A percentile compares a stretch with the other conserved stretches of the same genome.
phyloP scores from a whole-genome alignment of 2,329 filamentous ascomycete genomes.

The Exophiala viscosa region DNA sequence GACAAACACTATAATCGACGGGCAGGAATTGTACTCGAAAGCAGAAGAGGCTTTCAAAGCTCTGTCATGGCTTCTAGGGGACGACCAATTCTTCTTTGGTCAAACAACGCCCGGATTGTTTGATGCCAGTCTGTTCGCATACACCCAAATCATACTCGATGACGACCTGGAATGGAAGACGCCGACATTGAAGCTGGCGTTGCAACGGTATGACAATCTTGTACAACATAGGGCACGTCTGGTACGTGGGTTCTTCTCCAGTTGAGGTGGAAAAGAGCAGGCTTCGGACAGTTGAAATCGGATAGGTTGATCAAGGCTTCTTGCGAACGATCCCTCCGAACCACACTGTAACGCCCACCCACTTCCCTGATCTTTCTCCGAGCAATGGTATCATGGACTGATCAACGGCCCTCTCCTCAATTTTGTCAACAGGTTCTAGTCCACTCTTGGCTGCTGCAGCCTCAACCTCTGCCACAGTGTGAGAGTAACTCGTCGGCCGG shows the following conservation, averaged over 20 bases:
- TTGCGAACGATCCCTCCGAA: conserved; percentile 49
- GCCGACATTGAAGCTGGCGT: conserved; percentile 54
- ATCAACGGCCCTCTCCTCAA: conserved; percentile 45
- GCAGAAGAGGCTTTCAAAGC: conserved; percentile 62
- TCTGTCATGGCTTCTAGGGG: conserved; percentile 56
- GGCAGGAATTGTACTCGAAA: conserved; percentile 56
- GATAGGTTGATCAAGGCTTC: conserved; percentile 6
- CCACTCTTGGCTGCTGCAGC: conserved; percentile 46
- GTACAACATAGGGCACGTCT: conserved; percentile 62
- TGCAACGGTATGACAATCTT: conserved; percentile 60
- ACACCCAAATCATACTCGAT: conserved; percentile 75
- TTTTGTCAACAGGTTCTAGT: conserved; percentile 43
- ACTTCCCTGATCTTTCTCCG: conserved; percentile 61
- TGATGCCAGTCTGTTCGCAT: conserved; percentile 86
- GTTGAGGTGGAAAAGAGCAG: conserved; percentile 2
- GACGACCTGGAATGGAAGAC: conserved; percentile 57
- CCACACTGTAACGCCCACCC: conserved; percentile 54
- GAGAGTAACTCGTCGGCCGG: conserved; percentile 55
- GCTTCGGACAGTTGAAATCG: neutral
- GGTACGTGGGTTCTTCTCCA: conserved; percentile 32
- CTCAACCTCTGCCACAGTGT: conserved; percentile 53
- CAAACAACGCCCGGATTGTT: conserved; percentile 63
- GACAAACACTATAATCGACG: conserved; percentile 51
- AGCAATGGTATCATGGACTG: conserved; percentile 56
- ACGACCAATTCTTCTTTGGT: conserved; percentile 61